phyloP scores from a whole-genome alignment of 2,329 filamentous ascomycete species.

The Phialophora chinensis region DNA sequence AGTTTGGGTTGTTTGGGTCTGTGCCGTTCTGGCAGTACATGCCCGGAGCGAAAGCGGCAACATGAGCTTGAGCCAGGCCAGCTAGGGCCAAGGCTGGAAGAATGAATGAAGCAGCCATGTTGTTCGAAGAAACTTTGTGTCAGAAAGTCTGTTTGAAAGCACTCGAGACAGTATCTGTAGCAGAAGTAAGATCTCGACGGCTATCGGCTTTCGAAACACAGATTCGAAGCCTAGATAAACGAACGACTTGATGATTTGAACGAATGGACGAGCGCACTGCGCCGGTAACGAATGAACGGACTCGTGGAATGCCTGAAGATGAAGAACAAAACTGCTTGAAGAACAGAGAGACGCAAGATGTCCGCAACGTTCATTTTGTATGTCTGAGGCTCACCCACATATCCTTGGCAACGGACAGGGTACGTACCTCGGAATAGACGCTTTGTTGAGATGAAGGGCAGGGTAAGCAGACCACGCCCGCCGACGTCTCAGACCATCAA shows the following conservation, averaged over 20 bases:
- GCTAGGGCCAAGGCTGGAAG: conserved; percentile 24
- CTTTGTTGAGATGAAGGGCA: conserved; percentile 7
- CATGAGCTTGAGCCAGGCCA: conserved; percentile 44
- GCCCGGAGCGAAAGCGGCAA: conserved; percentile 48
- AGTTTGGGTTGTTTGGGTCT: conserved; percentile 44
- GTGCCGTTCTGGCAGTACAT: conserved; percentile 51
- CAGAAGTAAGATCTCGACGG: conserved; percentile 14
- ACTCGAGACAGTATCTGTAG: conserved; percentile 21
- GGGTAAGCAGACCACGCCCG: conserved; percentile 3
- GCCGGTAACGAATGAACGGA: conserved; percentile 23
- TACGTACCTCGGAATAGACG: neutral
- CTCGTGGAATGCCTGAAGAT: conserved; percentile 18
- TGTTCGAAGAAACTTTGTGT: conserved; percentile 5
- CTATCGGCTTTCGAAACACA: conserved; percentile 20
- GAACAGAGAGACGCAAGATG: neutral
- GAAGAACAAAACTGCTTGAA: conserved; percentile 9
- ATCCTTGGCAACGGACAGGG: conserved; percentile 2
- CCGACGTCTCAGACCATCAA: conserved; percentile 18
- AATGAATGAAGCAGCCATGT: conserved; percentile 22
- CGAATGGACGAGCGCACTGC: conserved; percentile 29
- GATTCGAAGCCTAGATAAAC: conserved; percentile 10
- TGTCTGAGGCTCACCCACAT: neutral
- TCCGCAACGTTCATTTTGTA: conserved; percentile 6
- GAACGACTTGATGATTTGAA: conserved; percentile 17
- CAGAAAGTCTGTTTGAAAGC: conserved; percentile 3